Percentiles rank a stretch among this genome's conserved stretches.
Evolutionary conservation across 2,329 filamentous ascomycete genomes (phyloP).

Genomic region (Colletotrichum sp.): DNA sequence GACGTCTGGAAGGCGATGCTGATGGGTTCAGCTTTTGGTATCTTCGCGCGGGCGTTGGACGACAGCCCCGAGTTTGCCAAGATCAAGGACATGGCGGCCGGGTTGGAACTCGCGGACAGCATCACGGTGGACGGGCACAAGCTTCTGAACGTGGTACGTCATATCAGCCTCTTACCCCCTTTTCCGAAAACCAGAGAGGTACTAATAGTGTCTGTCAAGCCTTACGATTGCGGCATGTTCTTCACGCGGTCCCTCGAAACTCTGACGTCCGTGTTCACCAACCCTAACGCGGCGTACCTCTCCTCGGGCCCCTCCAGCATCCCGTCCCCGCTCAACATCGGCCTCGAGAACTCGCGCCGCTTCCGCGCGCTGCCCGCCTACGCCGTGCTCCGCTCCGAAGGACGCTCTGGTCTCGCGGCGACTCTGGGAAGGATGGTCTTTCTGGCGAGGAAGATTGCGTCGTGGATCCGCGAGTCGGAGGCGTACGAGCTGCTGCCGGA

Average conservation of each 20-base stretch:
- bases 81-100: slow-evolving; percentile 58
- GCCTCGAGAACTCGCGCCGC: slow-evolving; percentile 88
- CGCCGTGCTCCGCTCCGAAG: slow-evolving; percentile 77
- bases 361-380: slow-evolving; percentile 93
- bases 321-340: slow-evolving; percentile 84
- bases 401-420: slow-evolving; percentile 71
- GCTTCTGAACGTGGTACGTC: slow-evolving; percentile 80
- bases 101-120: slow-evolving; percentile 83
- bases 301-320: slow-evolving; percentile 51
- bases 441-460: slow-evolving; percentile 72
- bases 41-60: slow-evolving; percentile 75
- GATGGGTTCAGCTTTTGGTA: slow-evolving; percentile 72
- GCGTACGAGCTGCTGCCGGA: slow-evolving; percentile 72
- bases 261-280: slow-evolving; percentile 73
- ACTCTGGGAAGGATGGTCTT: slow-evolving; percentile 77
- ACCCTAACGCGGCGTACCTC: slow-evolving; percentile 87
- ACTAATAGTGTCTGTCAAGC: slow-evolving; percentile 43
- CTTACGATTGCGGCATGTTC: slow-evolving; percentile 93
- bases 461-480: slow-evolving; percentile 63
- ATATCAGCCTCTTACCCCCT: not conserved
- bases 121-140: slow-evolving; percentile 90
- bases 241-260: slow-evolving; percentile 69
- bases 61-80: slow-evolving; percentile 58
- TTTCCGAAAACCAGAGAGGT: not conserved
- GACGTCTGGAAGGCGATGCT: not conserved